Percentiles rank a stretch among this genome's conserved stretches.
These are phyloP conservation scores for Cryptosporidium tyzzeri DNA, from an alignment of 169 alveolate species.

Conservation along the genomic window DNA sequence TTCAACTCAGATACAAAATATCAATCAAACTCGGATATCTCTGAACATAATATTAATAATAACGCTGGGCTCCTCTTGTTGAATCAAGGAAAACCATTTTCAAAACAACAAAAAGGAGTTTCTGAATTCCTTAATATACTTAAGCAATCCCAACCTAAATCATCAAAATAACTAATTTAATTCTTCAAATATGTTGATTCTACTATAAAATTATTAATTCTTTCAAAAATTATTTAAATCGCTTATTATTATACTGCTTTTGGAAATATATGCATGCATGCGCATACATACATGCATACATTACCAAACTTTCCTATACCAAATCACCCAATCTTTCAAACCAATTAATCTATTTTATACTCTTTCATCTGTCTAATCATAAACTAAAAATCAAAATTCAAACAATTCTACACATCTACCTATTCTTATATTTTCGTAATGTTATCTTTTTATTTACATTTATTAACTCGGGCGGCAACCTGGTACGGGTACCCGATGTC, in stretches of 20 bases:
- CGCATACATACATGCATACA: background rate
- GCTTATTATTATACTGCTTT: too few relatives aligned
- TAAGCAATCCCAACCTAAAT: background rate
- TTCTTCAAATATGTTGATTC: background rate
- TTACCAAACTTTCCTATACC: background rate
- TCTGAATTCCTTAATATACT: constrained; percentile 15
- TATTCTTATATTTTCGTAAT: background rate
- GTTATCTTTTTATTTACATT: background rate
- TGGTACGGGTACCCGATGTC: constrained; percentile 5
- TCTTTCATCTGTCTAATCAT: background rate
- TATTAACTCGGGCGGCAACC: background rate
- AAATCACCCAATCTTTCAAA: background rate
- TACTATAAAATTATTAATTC: background rate
- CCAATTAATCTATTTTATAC: too few relatives aligned
- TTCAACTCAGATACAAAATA: background rate
- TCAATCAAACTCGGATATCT: background rate
- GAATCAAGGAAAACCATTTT: constrained; percentile 4
- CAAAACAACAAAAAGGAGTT: constrained; percentile 7
- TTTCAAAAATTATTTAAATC: too few relatives aligned
- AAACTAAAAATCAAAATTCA: background rate
- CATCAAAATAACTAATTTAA: background rate
- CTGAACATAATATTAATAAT: background rate
- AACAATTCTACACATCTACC: background rate
- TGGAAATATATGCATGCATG: background rate
- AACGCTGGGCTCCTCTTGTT: background rate